Percentiles rank a stretch among this genome's conserved stretches.
phyloP scores from a whole-genome alignment of 2,329 filamentous ascomycete genomes.

The Neopestalotiopsis sp. region DNA sequence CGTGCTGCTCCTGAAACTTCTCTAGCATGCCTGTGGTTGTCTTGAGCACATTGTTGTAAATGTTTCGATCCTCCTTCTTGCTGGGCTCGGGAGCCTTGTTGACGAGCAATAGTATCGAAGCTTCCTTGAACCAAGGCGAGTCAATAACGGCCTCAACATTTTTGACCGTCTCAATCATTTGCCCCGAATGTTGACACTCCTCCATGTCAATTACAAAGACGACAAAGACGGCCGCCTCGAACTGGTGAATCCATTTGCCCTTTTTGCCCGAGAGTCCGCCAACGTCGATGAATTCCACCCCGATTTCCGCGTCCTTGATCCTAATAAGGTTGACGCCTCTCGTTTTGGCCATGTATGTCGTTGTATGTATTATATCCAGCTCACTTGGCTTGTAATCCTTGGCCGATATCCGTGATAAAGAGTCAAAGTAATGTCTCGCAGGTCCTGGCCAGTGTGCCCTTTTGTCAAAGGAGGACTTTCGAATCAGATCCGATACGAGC shows the following conservation, averaged over 20 bases:
- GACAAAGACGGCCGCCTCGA: conserved; percentile 14
- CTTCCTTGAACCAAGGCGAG: conserved; percentile 16
- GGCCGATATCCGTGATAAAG: conserved; percentile 10
- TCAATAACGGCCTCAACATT: conserved; percentile 8
- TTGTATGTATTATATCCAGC: conserved; percentile 14
- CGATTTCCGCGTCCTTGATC: conserved; percentile 9
- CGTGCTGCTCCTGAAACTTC: neutral
- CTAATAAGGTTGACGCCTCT: neutral
- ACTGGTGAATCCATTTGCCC: conserved; percentile 18
- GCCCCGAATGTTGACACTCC: conserved; percentile 12
- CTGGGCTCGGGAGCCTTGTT: neutral
- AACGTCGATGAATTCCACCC: conserved; percentile 12
- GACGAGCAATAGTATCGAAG: conserved; percentile 13
- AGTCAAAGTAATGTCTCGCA: conserved; percentile 16
- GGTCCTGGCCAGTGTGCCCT: conserved; percentile 7
- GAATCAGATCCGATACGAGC: conserved; percentile 9
- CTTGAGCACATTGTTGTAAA: neutral
- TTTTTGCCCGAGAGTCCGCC: conserved; percentile 14
- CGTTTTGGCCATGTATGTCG: conserved; percentile 8
- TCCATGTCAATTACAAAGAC: conserved; percentile 17
- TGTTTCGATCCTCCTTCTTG: neutral
- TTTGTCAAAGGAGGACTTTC: neutral
- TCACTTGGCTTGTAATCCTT: conserved; percentile 12
- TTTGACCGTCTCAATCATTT: conserved; percentile 14
- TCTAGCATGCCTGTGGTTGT: neutral